Conservation (phyloP, 2,329 filamentous ascomycete genomes). For the Colletotrichum navitas region DNA sequence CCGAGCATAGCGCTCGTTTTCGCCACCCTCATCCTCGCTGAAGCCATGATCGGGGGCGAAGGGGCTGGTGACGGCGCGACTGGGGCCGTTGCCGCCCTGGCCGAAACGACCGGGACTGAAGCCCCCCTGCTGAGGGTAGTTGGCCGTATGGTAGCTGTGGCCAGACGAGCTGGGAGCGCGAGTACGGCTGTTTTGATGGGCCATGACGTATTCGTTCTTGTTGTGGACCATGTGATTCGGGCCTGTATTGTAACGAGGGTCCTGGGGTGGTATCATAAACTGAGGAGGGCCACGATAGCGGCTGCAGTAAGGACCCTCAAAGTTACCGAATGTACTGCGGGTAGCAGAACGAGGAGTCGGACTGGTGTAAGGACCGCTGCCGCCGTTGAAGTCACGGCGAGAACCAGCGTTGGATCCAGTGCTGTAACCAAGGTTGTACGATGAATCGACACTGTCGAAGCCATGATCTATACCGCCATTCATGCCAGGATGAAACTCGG, state of each 20-base stretch:
- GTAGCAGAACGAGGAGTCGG: conserved; percentile 32
- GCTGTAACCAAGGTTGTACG: conserved; percentile 26
- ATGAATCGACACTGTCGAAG: conserved; percentile 25
- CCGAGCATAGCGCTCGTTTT: conserved; percentile 37
- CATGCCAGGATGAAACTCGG: conserved; percentile 50
- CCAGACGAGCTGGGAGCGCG: conserved; percentile 12
- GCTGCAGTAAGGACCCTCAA: conserved; percentile 12
- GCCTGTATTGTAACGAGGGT: neutral
- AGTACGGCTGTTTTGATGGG: conserved; percentile 6
- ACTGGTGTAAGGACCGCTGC: conserved; percentile 23
- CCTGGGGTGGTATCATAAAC: conserved; percentile 6
- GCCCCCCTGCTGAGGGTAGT: conserved; percentile 21
- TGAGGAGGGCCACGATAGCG: conserved; percentile 17
- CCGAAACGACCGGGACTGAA: conserved; percentile 16
- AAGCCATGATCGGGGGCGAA: conserved; percentile 19
- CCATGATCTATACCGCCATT: conserved; percentile 4
- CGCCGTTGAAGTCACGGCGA: conserved; percentile 30
- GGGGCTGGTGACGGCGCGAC: conserved; percentile 8
- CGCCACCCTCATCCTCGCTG: conserved; percentile 20
- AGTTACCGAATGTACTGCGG: conserved; percentile 14
- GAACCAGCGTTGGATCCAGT: conserved; percentile 17
- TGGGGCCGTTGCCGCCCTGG: conserved; percentile 21
- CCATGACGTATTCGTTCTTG: conserved; percentile 16
- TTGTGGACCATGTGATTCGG: conserved; percentile 3
- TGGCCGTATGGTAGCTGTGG: conserved; percentile 19